Conservation (phyloP, 2,329 filamentous ascomycete species). For the Colletotrichum abscissum region DNA sequence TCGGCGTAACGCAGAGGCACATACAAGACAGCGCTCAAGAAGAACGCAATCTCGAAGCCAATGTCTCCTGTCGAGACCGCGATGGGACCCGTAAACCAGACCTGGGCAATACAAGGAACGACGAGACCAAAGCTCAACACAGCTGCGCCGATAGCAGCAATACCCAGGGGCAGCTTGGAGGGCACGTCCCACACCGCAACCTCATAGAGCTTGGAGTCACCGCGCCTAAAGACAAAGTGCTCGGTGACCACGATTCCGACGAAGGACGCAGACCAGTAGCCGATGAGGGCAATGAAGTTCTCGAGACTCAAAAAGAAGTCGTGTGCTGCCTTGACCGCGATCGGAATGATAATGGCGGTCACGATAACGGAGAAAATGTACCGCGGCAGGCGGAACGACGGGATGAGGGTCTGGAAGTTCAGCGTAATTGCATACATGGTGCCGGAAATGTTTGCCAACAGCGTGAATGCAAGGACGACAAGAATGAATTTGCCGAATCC, state of each 20-base stretch:
- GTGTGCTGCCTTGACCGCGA: conserved; percentile 52
- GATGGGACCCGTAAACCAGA: conserved; percentile 71
- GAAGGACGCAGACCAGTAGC: conserved; percentile 58
- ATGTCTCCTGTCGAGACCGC: conserved; percentile 71
- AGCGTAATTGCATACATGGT: conserved; percentile 52
- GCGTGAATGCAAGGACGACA: conserved; percentile 49
- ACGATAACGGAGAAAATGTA: conserved; percentile 53
- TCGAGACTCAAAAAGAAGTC: conserved; percentile 54
- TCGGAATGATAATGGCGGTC: conserved; percentile 52
- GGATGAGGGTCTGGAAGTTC: conserved; percentile 53
- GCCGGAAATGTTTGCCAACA: conserved; percentile 51
- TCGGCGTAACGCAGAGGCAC: conserved; percentile 59
- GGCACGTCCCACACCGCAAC: conserved; percentile 58
- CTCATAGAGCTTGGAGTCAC: conserved; percentile 54
- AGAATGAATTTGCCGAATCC: conserved; percentile 51
- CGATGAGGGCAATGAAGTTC: conserved; percentile 57
- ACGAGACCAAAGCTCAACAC: conserved; percentile 57
- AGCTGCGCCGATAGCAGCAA: conserved; percentile 55
- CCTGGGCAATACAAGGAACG: conserved; percentile 69
- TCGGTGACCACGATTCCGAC: conserved; percentile 54
- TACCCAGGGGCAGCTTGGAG: conserved; percentile 51
- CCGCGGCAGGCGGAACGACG: conserved; percentile 51
- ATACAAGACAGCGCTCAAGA: conserved; percentile 59
- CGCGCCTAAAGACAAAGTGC: conserved; percentile 53
- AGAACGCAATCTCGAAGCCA: conserved; percentile 73